Evolutionary conservation across 306 rosid genomes (phyloP).

Genomic region (Geum urbanum): DNA sequence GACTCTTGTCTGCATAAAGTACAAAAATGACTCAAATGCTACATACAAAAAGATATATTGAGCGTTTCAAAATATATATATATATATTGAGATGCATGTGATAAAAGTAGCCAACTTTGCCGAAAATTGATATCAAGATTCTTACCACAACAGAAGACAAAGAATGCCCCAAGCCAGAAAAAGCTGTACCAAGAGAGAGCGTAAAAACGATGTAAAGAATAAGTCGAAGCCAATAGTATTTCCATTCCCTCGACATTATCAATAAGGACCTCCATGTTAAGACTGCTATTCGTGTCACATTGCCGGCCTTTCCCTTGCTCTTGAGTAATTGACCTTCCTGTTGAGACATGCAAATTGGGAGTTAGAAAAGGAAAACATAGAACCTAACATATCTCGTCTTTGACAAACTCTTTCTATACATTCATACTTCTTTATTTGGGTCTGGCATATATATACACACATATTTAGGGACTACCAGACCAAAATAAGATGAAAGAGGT

Average conservation of each 20-base stretch:
- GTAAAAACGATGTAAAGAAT: constrained; percentile 83
- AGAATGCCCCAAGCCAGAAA: constrained; percentile 96
- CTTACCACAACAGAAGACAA: constrained; percentile 92
- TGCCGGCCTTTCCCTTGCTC: constrained; percentile 85
- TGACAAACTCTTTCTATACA: not conserved
- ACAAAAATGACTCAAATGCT: constrained; percentile 16
- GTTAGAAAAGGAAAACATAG: constrained; percentile 16
- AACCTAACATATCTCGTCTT: constrained; percentile 11
- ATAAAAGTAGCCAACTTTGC: not conserved
- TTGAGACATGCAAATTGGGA: constrained; percentile 29
- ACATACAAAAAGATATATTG: not conserved
- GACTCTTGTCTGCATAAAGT: constrained; percentile 77
- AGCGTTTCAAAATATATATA: too few relatives aligned
- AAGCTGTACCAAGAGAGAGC: constrained; percentile 75
- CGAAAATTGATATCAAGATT: not conserved
- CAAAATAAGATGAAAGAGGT: not conserved
- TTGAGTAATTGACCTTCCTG: constrained; percentile 96
- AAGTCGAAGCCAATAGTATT: constrained; percentile 96
- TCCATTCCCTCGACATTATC: constrained; percentile 98
- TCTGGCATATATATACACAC: not conserved
- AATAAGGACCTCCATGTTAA: constrained; percentile 94
- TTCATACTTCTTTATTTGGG: not conserved
- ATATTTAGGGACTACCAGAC: not conserved
- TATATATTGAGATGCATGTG: not conserved
- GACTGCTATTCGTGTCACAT: constrained; percentile 73